These are phyloP conservation scores for Emmonsiellopsis sp. DNA, from an alignment of 2,329 filamentous ascomycete genomes.

Conservation along the genomic window DNA sequence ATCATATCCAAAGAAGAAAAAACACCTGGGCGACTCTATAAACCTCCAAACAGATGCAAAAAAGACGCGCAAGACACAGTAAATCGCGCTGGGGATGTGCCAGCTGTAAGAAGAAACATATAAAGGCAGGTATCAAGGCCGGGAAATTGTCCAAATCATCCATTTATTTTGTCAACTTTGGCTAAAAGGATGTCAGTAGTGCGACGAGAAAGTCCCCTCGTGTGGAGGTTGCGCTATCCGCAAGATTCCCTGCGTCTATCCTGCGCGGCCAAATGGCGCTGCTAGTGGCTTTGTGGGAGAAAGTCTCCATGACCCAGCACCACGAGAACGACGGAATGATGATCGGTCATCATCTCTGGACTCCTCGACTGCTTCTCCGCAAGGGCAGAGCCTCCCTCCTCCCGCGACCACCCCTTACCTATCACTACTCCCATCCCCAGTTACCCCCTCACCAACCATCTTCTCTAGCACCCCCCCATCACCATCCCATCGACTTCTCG, in stretches of 20 bases:
- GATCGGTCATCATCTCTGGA: too few species aligned
- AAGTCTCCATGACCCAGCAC: too few species aligned
- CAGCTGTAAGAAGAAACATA: not conserved
- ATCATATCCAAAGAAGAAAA: too few species aligned
- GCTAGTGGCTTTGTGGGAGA: too few species aligned
- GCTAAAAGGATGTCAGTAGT: not conserved
- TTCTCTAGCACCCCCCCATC: not conserved
- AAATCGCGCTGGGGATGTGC: constrained; percentile 2
- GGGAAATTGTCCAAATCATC: too few species aligned
- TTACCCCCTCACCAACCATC: not conserved
- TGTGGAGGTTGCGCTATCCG: constrained; percentile 6
- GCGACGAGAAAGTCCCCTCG: constrained; percentile 6
- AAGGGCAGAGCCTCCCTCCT: too few species aligned
- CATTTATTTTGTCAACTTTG: too few species aligned
- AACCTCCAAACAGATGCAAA: not conserved
- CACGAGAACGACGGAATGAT: too few species aligned
- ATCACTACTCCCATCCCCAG: too few species aligned
- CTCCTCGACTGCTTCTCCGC: too few species aligned
- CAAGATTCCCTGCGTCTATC: constrained; percentile 1
- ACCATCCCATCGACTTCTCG: constrained; percentile 7
- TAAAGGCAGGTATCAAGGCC: not conserved
- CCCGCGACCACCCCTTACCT: too few species aligned
- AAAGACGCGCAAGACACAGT: not conserved
- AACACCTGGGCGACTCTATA: too few species aligned
- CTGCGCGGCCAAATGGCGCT: not conserved